These are phyloP conservation scores for Xylaria sp. DNA, from an alignment of 2,329 filamentous ascomycete genomes.

Conservation along the genomic window DNA sequence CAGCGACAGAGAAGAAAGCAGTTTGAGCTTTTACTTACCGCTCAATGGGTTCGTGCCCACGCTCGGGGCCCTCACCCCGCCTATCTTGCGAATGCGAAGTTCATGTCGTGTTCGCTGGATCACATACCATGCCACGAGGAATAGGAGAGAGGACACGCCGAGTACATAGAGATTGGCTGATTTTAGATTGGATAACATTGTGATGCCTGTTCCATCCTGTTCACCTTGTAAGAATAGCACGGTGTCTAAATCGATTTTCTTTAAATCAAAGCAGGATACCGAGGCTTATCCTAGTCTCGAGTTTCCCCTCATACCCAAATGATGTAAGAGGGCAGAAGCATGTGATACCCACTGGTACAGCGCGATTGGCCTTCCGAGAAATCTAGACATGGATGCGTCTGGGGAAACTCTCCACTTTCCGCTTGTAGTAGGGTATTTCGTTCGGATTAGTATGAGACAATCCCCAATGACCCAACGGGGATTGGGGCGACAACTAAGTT, in stretches of 20 bases:
- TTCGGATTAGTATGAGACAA: too few species aligned
- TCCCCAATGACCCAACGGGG: too few species aligned
- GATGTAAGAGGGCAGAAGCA: too few species aligned
- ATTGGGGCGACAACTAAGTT: neutral
- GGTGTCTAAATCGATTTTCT: too few species aligned
- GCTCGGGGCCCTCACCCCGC: neutral
- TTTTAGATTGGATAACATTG: neutral
- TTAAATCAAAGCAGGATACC: too few species aligned
- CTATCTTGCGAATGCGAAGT: neutral
- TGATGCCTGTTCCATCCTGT: neutral
- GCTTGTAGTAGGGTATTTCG: neutral
- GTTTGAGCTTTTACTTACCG: neutral
- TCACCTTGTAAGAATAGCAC: too few species aligned
- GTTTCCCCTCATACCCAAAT: too few species aligned
- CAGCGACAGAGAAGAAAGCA: neutral
- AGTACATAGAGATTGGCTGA: neutral
- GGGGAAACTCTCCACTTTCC: neutral
- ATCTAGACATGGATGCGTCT: neutral
- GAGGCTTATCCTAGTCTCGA: too few species aligned
- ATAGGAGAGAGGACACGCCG: neutral
- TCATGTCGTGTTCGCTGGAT: neutral
- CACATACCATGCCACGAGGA: neutral
- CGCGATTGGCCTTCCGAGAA: too few species aligned
- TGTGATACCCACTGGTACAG: too few species aligned
- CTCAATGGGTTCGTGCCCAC: neutral